phyloP scores from a whole-genome alignment of 2,329 filamentous ascomycete species.

The Trichoderma semiorbis region DNA sequence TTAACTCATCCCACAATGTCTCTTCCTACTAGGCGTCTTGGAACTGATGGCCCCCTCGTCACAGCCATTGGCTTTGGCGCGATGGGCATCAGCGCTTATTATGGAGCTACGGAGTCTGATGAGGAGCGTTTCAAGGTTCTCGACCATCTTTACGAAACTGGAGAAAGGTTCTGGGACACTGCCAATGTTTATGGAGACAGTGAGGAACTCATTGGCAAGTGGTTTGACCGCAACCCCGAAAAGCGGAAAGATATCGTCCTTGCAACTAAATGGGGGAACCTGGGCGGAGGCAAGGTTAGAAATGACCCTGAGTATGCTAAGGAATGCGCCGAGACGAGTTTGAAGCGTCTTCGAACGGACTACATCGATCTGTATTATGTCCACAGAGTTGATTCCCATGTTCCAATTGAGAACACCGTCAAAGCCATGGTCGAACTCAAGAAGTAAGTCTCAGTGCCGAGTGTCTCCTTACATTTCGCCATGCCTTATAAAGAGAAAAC shows the following conservation, averaged over 20 bases:
- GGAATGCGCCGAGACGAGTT: constrained; percentile 29
- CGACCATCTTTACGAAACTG: constrained; percentile 48
- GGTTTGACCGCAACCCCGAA: constrained; percentile 45
- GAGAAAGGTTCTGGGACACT: constrained; percentile 52
- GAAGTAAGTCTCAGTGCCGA: constrained; percentile 22
- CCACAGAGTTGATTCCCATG: constrained; percentile 47
- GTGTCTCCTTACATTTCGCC: background rate
- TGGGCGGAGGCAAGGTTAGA: background rate
- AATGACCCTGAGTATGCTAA: constrained; percentile 21
- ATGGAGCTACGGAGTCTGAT: constrained; percentile 42
- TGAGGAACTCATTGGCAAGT: constrained; percentile 49
- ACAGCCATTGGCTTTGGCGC: constrained; percentile 50
- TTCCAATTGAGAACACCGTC: constrained; percentile 49
- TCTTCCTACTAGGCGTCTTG: constrained; percentile 33
- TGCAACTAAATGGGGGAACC: constrained; percentile 37
- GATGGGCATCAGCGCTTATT: constrained; percentile 46
- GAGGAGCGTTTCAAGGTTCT: constrained; percentile 49
- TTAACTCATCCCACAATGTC: background rate
- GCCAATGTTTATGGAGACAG: constrained; percentile 45
- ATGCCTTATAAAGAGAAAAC: background rate
- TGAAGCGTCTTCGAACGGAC: constrained; percentile 47
- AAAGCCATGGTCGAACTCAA: constrained; percentile 46
- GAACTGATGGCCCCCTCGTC: constrained; percentile 50
- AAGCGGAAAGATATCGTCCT: constrained; percentile 48
- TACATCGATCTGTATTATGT: constrained; percentile 56